Conservation (phyloP, 1,284 basidiomycete species). For the Rhodotorula sp. region DNA sequence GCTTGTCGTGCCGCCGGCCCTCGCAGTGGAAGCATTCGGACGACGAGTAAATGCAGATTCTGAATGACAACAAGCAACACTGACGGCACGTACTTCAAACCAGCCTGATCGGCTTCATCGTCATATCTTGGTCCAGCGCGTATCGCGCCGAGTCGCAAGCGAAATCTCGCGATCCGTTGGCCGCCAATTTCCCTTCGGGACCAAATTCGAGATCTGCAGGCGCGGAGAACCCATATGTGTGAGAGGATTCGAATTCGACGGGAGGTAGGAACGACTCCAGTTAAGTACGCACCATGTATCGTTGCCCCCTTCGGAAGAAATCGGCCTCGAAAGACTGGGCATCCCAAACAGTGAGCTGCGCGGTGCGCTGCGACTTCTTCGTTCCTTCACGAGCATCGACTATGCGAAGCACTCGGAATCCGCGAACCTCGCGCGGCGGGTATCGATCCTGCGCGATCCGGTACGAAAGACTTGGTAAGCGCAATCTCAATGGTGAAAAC, state of each 20-base stretch:
- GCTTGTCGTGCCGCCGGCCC: not conserved
- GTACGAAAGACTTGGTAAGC: not conserved
- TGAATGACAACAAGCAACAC: conserved; percentile 4
- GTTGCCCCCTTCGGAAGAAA: conserved; percentile 62
- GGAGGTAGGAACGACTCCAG: not conserved
- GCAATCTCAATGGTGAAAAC: conserved; percentile 13
- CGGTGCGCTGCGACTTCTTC: conserved; percentile 57
- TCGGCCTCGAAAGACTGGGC: conserved; percentile 60
- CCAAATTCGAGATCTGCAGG: conserved; percentile 28
- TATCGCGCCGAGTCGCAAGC: conserved; percentile 38
- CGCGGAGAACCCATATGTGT: not conserved
- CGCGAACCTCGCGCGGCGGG: conserved; percentile 73
- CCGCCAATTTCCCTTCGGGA: conserved; percentile 37
- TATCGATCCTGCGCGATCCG: conserved; percentile 58
- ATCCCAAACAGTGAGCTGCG: conserved; percentile 82
- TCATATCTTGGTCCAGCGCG: conserved; percentile 29
- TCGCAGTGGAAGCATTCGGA: too few species aligned
- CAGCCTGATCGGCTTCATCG: too few species aligned
- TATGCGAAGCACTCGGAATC: conserved; percentile 74
- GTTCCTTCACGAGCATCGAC: conserved; percentile 62
- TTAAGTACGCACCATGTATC: conserved; percentile 61
- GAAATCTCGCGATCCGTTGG: conserved; percentile 32
- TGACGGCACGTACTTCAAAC: not conserved
- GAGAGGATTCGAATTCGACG: not conserved
- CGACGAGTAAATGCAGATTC: not conserved